Evolutionary conservation across 306 rosid genomes (phyloP).

Genomic region (Cercis canadensis): DNA sequence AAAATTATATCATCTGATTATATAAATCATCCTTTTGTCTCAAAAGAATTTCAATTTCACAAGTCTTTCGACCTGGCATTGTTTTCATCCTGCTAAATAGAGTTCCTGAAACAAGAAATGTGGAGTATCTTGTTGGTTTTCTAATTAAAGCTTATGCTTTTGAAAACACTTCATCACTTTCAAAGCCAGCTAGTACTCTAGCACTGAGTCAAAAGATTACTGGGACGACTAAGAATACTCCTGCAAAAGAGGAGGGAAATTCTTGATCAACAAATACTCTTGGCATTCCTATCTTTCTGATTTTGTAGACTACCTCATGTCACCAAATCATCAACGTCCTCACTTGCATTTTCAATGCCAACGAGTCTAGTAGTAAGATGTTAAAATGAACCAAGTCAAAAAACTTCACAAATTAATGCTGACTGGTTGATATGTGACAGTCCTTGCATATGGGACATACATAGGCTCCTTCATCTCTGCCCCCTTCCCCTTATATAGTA

Average conservation of each 20-base stretch:
- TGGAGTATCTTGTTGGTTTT: neutral
- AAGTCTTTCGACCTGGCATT: too few relatives aligned
- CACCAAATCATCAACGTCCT: neutral
- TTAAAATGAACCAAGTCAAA: conserved; percentile 1
- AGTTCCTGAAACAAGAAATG: neutral
- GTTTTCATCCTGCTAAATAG: too few relatives aligned
- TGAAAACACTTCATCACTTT: neutral
- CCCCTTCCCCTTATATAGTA: neutral
- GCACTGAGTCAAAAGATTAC: neutral
- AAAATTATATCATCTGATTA: too few relatives aligned
- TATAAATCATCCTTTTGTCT: too few relatives aligned
- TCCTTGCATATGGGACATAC: neutral
- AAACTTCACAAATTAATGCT: neutral
- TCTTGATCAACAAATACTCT: neutral
- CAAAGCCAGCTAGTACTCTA: neutral
- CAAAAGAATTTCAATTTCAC: too few relatives aligned
- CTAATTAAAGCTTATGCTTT: neutral
- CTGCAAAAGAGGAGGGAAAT: neutral
- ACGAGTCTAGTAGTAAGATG: neutral
- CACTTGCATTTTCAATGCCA: neutral
- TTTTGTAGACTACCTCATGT: neutral
- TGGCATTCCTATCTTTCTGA: neutral
- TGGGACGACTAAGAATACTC: neutral
- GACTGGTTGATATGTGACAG: neutral
- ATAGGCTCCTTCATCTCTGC: neutral